These are phyloP conservation scores for rapeseed (Brassica napus) DNA, from an alignment of 345 rosid species.

Conservation along the genomic window DNA sequence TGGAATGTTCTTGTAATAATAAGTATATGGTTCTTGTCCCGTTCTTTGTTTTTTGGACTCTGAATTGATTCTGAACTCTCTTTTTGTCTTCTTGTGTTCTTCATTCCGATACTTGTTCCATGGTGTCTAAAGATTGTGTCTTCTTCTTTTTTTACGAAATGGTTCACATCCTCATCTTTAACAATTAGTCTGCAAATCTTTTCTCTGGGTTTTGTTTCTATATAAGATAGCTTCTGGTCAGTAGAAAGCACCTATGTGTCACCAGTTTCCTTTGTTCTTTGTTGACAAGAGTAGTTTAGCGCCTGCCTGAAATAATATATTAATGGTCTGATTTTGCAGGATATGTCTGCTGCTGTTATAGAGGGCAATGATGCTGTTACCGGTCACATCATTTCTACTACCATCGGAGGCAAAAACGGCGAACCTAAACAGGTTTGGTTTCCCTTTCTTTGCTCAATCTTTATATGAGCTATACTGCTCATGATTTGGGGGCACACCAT, in stretches of 20 bases:
- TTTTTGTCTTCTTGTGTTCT: too few relatives aligned
- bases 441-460: conserved; percentile 1
- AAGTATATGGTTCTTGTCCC: too few relatives aligned
- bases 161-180: too few relatives aligned
- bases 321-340: conserved; percentile 43
- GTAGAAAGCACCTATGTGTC: too few relatives aligned
- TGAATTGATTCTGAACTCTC: too few relatives aligned
- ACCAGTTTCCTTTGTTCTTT: neutral
- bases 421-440: conserved; percentile 69
- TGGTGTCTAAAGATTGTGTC: too few relatives aligned
- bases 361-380: conserved; percentile 63
- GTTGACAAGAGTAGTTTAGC: neutral
- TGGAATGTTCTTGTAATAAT: too few relatives aligned
- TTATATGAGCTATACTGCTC: neutral
- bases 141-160: too few relatives aligned
- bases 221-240: too few relatives aligned
- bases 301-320: neutral
- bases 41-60: too few relatives aligned
- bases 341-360: conserved; percentile 57
- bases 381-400: conserved; percentile 76
- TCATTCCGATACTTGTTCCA: too few relatives aligned
- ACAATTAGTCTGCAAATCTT: neutral
- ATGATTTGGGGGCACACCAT: too few relatives aligned
- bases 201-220: neutral
- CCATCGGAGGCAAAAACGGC: conserved; percentile 84